phyloP scores from a whole-genome alignment of 2,329 filamentous ascomycete species.

The Venturia oleaginea region DNA sequence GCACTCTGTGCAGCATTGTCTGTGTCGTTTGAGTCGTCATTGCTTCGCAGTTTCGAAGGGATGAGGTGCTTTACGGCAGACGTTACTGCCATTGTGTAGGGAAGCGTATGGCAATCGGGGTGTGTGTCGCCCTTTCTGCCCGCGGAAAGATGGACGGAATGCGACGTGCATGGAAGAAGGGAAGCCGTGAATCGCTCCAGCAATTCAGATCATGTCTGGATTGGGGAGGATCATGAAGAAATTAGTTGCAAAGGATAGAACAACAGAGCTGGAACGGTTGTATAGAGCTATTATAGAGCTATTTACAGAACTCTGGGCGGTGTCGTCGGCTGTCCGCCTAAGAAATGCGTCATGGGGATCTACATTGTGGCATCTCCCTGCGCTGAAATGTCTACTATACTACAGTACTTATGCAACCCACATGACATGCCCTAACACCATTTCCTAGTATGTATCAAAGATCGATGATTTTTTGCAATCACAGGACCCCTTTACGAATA shows the following conservation, averaged over 20 bases:
- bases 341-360: not conserved
- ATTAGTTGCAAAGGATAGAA: not conserved
- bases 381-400: no score
- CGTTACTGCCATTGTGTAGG: constrained; percentile 22
- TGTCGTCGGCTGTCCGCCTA: not conserved
- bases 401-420: no score
- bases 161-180: not conserved
- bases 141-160: constrained; percentile 1
- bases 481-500: no score
- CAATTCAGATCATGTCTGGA: not conserved
- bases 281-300: not conserved
- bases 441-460: no score
- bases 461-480: no score
- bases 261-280: not conserved
- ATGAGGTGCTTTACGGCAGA: constrained; percentile 27
- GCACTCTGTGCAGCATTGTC: constrained; percentile 15
- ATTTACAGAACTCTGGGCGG: not conserved
- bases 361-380: no score
- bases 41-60: constrained; percentile 23
- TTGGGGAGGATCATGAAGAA: not conserved
- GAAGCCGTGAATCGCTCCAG: not conserved
- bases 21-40: constrained; percentile 20
- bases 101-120: not conserved
- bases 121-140: constrained; percentile 14
- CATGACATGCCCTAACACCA: no score